Evolutionary conservation across 1,284 basidiomycete genomes (phyloP).

Genomic region (Cutaneotrichosporon arboriforme): DNA sequence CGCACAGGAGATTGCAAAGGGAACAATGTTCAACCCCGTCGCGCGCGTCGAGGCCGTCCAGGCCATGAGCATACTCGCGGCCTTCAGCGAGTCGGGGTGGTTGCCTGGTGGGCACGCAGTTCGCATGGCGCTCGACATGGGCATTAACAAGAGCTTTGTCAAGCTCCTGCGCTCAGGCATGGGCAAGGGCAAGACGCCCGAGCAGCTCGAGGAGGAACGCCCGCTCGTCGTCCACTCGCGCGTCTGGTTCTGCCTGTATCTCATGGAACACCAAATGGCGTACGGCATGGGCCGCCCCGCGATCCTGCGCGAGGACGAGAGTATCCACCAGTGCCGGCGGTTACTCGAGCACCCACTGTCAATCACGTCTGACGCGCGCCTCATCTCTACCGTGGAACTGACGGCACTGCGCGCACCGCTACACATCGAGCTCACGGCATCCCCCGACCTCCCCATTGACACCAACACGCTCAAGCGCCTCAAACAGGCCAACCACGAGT

Average conservation of each 20-base stretch:
- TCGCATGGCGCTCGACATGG: constrained; percentile 85
- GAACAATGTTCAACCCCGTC: constrained; percentile 78
- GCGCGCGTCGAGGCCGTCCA: constrained; percentile 76
- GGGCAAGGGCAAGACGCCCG: constrained; percentile 56
- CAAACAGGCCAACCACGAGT: constrained; percentile 47
- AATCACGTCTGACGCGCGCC: constrained; percentile 84
- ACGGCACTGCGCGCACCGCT: constrained; percentile 43
- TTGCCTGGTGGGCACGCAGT: constrained; percentile 81
- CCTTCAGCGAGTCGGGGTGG: constrained; percentile 90
- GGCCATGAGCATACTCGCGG: constrained; percentile 80
- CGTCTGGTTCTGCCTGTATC: constrained; percentile 83
- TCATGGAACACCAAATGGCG: constrained; percentile 91
- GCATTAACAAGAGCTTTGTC: constrained; percentile 84
- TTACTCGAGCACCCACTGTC: constrained; percentile 81
- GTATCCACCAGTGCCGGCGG: constrained; percentile 71
- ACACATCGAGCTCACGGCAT: constrained; percentile 44
- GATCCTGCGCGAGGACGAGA: constrained; percentile 84
- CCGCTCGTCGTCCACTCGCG: constrained; percentile 72
- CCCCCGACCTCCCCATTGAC: constrained; percentile 43
- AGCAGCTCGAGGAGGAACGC: constrained; percentile 61
- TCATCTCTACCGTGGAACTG: constrained; percentile 71
- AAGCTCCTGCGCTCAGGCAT: constrained; percentile 68
- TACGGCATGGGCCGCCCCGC: constrained; percentile 89
- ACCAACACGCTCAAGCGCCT: constrained; percentile 42
- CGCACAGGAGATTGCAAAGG: constrained; percentile 63